Evolutionary conservation across 2,329 filamentous ascomycete species (phyloP).

Genomic region (Fusarium haematococcum): DNA sequence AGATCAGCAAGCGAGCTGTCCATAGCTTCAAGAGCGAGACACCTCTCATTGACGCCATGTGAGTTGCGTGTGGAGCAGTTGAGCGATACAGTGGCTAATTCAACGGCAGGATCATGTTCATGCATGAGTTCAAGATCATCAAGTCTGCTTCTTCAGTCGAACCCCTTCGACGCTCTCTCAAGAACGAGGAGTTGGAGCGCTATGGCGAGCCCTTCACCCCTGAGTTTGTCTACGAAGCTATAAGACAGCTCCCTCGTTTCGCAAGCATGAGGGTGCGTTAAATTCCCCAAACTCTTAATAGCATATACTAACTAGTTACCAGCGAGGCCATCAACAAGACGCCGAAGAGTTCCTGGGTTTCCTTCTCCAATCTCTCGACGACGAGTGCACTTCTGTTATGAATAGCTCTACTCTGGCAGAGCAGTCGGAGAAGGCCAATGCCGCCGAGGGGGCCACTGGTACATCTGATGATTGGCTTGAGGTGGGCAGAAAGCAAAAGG

Average conservation of each 20-base stretch:
- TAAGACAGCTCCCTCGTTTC: constrained; percentile 87
- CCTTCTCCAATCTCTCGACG: constrained; percentile 89
- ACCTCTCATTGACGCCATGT: constrained; percentile 94
- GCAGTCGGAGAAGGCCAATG: constrained; percentile 46
- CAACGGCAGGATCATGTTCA: constrained; percentile 84
- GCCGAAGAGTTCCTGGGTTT: constrained; percentile 97
- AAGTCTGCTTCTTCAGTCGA: constrained; percentile 82
- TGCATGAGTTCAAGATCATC: constrained; percentile 90
- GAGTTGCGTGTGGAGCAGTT: constrained; percentile 53
- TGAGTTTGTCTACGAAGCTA: constrained; percentile 95
- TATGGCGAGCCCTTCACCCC: constrained; percentile 93
- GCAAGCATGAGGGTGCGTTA: constrained; percentile 85
- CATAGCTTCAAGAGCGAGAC: constrained; percentile 97
- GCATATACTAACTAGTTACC: constrained; percentile 29
- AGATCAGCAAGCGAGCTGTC: constrained; percentile 83
- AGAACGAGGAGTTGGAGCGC: constrained; percentile 85
- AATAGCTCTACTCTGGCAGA: constrained; percentile 46
- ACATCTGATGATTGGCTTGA: constrained; percentile 80
- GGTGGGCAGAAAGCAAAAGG: constrained; percentile 90
- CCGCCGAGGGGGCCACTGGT: constrained; percentile 46
- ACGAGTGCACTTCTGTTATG: constrained; percentile 88
- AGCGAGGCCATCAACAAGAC: constrained; percentile 97
- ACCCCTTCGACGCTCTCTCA: constrained; percentile 78
- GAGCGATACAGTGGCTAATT: constrained; percentile 4
- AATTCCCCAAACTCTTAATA: not conserved